Conservation (phyloP, 2,329 filamentous ascomycete species). For the Trichoderma pleuroti region DNA sequence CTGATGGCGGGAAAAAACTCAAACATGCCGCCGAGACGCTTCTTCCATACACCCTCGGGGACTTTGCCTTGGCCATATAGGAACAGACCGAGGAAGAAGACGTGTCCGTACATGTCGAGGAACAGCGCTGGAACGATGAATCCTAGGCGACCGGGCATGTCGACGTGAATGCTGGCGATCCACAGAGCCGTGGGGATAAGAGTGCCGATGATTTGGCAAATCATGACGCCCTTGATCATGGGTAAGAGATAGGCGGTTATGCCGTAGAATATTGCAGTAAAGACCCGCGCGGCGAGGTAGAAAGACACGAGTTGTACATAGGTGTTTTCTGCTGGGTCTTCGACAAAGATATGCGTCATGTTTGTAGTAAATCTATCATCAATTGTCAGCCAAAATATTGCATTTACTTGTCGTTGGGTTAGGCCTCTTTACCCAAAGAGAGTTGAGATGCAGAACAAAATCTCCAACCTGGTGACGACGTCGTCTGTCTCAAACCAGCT, state of each 20-base stretch:
- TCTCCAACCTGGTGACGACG: slow-evolving; percentile 53
- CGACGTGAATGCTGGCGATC: slow-evolving; percentile 57
- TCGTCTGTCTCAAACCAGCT: slow-evolving; percentile 63
- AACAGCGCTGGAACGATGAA: slow-evolving; percentile 55
- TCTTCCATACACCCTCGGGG: slow-evolving; percentile 23
- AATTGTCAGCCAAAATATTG: background rate
- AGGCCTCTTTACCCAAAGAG: slow-evolving; percentile 46
- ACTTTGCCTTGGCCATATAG: slow-evolving; percentile 27
- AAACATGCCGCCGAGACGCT: slow-evolving; percentile 39
- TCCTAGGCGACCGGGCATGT: slow-evolving; percentile 51
- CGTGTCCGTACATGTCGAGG: slow-evolving; percentile 50
- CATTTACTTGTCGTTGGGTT: too few relatives aligned
- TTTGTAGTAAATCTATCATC: slow-evolving; percentile 54
- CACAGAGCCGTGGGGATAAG: slow-evolving; percentile 52
- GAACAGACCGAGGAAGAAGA: slow-evolving; percentile 41
- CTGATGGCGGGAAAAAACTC: slow-evolving; percentile 61
- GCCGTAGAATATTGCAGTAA: slow-evolving; percentile 47
- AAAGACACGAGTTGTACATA: slow-evolving; percentile 58
- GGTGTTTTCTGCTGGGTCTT: slow-evolving; percentile 42
- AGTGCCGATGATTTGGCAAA: slow-evolving; percentile 43
- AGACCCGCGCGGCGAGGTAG: slow-evolving; percentile 57
- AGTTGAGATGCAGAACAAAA: slow-evolving; percentile 59
- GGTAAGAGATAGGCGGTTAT: slow-evolving; percentile 48
- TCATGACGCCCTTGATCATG: slow-evolving; percentile 56
- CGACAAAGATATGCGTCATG: slow-evolving; percentile 54